phyloP scores from a whole-genome alignment of 129 eudicot species.

The Arctium minus region DNA sequence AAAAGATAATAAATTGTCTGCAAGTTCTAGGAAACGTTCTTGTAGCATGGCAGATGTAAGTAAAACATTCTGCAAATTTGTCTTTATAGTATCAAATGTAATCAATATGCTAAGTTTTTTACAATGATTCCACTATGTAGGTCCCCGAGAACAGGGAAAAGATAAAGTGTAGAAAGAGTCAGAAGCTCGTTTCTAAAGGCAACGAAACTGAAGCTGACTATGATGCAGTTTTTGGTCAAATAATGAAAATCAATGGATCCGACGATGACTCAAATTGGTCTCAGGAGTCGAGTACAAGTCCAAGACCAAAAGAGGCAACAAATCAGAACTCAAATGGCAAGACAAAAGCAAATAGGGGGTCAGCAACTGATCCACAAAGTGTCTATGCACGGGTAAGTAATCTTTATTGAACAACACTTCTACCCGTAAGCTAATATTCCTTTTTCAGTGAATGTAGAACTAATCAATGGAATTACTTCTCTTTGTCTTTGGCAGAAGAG shows the following conservation, averaged over 20 bases:
- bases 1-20: slow-evolving; percentile 12
- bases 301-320: slow-evolving; percentile 13
- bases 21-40: slow-evolving; percentile 45
- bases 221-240: slow-evolving; percentile 13
- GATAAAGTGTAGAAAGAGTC: slow-evolving; percentile 38
- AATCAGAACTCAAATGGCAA: slow-evolving; percentile 33
- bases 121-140: slow-evolving; percentile 28
- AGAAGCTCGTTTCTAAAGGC: slow-evolving; percentile 17
- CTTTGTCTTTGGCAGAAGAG: slow-evolving; percentile 49
- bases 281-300: slow-evolving; percentile 31
- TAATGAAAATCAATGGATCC: slow-evolving; percentile 37
- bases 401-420: background rate
- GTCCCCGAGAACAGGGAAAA: slow-evolving; percentile 45
- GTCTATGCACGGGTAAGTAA: slow-evolving; percentile 71
- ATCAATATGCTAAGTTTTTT: background rate
- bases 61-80: slow-evolving; percentile 3
- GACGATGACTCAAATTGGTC: slow-evolving; percentile 54
- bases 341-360: slow-evolving; percentile 52
- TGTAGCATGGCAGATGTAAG: slow-evolving; percentile 43
- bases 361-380: slow-evolving; percentile 84
- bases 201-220: slow-evolving; percentile 24
- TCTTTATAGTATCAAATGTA: background rate
- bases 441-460: background rate
- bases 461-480: background rate
- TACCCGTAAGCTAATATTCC: background rate